Base-by-base conservation (phyloP, 371 early-diverging fungal genomes). In the Syncephalastrum monosporum region DNA sequence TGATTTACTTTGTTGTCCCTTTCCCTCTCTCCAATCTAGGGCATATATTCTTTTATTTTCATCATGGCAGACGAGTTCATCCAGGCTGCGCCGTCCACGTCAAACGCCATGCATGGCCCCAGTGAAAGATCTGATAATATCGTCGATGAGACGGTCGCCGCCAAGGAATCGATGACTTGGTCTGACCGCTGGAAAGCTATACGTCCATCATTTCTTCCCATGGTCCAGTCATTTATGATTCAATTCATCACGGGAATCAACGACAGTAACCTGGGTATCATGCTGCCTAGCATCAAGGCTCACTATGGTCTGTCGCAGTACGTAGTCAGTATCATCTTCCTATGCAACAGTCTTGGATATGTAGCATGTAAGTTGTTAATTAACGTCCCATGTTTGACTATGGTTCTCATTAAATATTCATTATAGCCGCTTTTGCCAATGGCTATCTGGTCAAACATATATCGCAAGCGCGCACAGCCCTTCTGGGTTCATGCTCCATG, bases 211-310 rank as follows among this genome's bases (percentile, higher is more conserved):
- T 17, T 63, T 0, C 38, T 49, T 27, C 59, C 56, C 12, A 45
- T 63, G n/a, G 23, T 59, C 5, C 63, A 67, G 55, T 59, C 60
- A 4, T 67, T 67, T 33, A 52, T 46, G 15, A 55, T 60, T 13
- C 63, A 60, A 23, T 50, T 63, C 13, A 19, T 63, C 14, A 43
- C 57, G 5, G 69, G 69, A 13, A 15, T 69, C 8, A 65, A 69
- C 23, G 69, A 69, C 29, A 58, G 64, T 47, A 59, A 60, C 15
- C 52, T 68, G 42, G 65, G 69, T 50, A 65, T 69, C 46, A 65
- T 69, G 19, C 55, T 69, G 4, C 69, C 69, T 13, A 59, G 62
- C 14, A 62, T 69, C 23, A 61, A 62, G 42, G 57, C 60, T 3
- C 63, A 65, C 15, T 69, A 69, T 55, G 57, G 51, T 24, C 29